Percentiles rank a stretch among this genome's conserved stretches.
These are phyloP conservation scores for Herpetomonas samuelpessoai DNA, from an alignment of 208 protist species.

Conservation along the genomic window DNA sequence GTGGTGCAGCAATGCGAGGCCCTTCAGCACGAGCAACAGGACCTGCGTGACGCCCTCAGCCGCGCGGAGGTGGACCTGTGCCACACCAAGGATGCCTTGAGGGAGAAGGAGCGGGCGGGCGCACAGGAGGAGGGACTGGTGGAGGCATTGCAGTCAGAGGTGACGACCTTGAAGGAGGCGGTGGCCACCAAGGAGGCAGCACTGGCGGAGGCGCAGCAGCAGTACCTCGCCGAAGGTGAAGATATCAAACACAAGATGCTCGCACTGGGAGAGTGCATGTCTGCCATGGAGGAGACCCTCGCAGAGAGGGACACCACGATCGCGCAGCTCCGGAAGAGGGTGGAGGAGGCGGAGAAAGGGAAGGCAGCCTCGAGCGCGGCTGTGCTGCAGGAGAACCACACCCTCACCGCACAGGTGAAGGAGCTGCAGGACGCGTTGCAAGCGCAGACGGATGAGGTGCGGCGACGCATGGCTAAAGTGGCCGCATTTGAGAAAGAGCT, in stretches of 20 bases:
- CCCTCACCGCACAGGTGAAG: conserved; percentile 11
- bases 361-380: conserved; percentile 19
- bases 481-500: conserved; percentile 43
- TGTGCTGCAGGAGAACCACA: conserved; percentile 4
- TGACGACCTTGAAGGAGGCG: not conserved
- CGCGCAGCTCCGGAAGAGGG: conserved; percentile 12
- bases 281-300: conserved; percentile 17
- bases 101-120: not conserved
- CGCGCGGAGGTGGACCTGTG: conserved; percentile 49
- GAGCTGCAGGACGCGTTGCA: conserved; percentile 39
- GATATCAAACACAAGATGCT: conserved; percentile 16
- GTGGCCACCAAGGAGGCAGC: conserved; percentile 12
- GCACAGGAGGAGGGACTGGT: not conserved
- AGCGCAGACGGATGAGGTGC: conserved; percentile 58
- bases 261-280: conserved; percentile 20
- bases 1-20: conserved; percentile 16
- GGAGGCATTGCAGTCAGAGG: conserved; percentile 9
- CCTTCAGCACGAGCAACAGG: conserved; percentile 34
- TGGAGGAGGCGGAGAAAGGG: conserved; percentile 14
- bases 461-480: conserved; percentile 47
- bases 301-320: conserved; percentile 16
- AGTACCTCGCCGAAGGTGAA: conserved; percentile 14
- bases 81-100: conserved; percentile 45
- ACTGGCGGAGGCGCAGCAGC: conserved; percentile 16
- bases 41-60: conserved; percentile 23